Percentiles rank a stretch among this genome's conserved stretches.
These are phyloP conservation scores for Umbelopsis sp. DNA, from an alignment of 192 early-diverging fungal species.

Conservation along the genomic window DNA sequence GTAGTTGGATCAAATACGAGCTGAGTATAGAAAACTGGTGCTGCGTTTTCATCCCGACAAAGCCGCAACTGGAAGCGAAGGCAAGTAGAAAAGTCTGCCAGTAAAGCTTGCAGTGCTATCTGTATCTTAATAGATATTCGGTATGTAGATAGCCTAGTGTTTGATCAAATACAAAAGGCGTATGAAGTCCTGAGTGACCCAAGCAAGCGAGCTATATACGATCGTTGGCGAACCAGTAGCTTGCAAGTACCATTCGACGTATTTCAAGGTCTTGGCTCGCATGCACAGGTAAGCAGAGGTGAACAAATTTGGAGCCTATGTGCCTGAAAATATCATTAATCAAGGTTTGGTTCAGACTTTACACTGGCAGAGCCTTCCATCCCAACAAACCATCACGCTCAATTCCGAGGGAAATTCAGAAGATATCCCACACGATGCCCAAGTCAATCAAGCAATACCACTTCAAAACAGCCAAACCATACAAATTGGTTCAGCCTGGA, in stretches of 20 bases:
- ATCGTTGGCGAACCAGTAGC: conserved; percentile 28
- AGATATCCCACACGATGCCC: not conserved
- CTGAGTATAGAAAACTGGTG: conserved; percentile 34
- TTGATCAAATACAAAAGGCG: conserved; percentile 28
- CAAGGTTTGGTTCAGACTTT: conserved; percentile 14
- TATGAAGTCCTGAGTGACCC: conserved; percentile 34
- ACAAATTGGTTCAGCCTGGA: conserved; percentile 22
- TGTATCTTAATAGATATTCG: not conserved
- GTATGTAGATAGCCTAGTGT: not conserved
- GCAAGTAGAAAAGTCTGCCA: not conserved
- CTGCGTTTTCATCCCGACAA: conserved; percentile 38
- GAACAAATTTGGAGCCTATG: not conserved
- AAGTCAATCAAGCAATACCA: conserved; percentile 8
- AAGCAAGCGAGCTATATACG: conserved; percentile 29
- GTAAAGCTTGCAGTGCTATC: not conserved
- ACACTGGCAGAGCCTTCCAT: conserved; percentile 37
- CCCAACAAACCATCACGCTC: conserved; percentile 19
- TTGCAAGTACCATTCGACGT: conserved; percentile 34
- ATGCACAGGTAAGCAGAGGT: conserved; percentile 32
- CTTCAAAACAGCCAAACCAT: not conserved
- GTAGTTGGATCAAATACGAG: conserved; percentile 33
- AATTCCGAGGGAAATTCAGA: not conserved
- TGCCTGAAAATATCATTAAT: not conserved
- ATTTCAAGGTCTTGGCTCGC: conserved; percentile 23
- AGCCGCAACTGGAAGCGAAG: not conserved